Evolutionary conservation across 306 rosid genomes (phyloP).

Genomic region (Parietaria judaica): DNA sequence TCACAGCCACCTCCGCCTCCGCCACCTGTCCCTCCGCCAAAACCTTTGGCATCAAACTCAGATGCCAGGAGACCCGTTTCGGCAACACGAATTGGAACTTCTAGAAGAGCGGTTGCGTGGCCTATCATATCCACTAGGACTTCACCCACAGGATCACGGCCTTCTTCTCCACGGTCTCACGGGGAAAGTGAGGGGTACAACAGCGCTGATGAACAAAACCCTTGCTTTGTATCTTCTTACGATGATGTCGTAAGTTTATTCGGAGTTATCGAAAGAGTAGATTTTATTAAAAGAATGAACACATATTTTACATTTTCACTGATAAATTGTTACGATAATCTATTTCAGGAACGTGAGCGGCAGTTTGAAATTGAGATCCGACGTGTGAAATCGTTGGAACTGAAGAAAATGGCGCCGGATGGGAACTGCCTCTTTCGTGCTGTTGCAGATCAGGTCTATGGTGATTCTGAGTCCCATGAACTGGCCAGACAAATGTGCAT

Average conservation of each 20-base stretch:
- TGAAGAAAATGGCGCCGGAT: constrained; percentile 84
- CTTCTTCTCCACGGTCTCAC: constrained; percentile 85
- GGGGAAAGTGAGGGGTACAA: constrained; percentile 93
- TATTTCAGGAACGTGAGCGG: constrained; percentile 74
- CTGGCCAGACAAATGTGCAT: constrained; percentile 83
- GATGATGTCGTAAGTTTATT: constrained; percentile 67
- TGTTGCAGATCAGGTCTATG: constrained; percentile 93
- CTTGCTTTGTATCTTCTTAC: constrained; percentile 63
- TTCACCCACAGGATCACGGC: constrained; percentile 68
- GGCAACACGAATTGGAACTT: constrained; percentile 45
- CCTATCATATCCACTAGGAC: constrained; percentile 67
- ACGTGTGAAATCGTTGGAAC: constrained; percentile 76
- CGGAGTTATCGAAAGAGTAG: neutral
- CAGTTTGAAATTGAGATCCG: constrained; percentile 84
- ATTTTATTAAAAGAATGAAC: too few relatives aligned
- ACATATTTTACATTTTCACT: neutral
- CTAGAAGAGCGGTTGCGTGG: constrained; percentile 60
- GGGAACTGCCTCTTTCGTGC: constrained; percentile 99
- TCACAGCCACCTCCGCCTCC: constrained; percentile 88
- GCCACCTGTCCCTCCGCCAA: constrained; percentile 89
- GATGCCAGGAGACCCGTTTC: constrained; percentile 45
- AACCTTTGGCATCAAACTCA: constrained; percentile 42
- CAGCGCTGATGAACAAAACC: constrained; percentile 87
- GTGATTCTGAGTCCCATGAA: constrained; percentile 75
- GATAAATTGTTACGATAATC: constrained; percentile 4